Base-by-base conservation (phyloP, 148 eudicot genomes). In the Limonium bicolor region DNA sequence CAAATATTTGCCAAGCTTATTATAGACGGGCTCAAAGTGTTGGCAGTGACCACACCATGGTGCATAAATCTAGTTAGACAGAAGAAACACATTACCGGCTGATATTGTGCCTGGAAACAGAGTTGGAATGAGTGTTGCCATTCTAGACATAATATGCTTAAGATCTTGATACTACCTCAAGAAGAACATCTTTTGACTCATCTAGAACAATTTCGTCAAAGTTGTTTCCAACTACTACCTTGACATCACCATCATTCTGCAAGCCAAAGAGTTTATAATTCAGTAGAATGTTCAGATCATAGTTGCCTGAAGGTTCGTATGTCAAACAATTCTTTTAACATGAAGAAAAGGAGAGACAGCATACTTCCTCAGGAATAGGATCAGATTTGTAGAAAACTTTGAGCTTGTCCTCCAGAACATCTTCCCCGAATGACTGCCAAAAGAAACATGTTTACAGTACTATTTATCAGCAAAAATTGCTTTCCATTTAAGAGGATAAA, bases 351-450 rank as follows among this genome's bases (percentile, higher is more conserved):
- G 10, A 5, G 18, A 20, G 14, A 14, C 28, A 46, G 68, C 83
- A 67, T 46, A 88, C 97, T 10, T 29, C 66, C 54, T 74, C 83
- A 0, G 97, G 97, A 59, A 88, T 46, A 20, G 87, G 87, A 56
- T 77, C 94, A 0, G 97, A 88, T 65, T 80, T 88, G 36, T 72
- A 74, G 56, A 74, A 80, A 25, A 86, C 83, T 50, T 77, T 69
- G 38, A 88, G 81, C 69, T 74, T 88, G 55, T 72, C 87, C 51
- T 59, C 71, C 10, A 80, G 17, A 46, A 88, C 80, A 49, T 63
- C 72, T 48, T 66, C 77, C n/a, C 69, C 71, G 54, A 88, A 88
- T 14, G 45, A 67, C 96, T 86, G 59, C 30, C 31, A 52, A 26
- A 52, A 11, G 17, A n/a, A 35, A 2, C 20, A 20, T n/a, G 27